A percentile compares a stretch with the other conserved stretches of the same genome.
Conservation (phyloP, 768 basidiomycete genomes). For the Rhodocollybia butyracea region DNA sequence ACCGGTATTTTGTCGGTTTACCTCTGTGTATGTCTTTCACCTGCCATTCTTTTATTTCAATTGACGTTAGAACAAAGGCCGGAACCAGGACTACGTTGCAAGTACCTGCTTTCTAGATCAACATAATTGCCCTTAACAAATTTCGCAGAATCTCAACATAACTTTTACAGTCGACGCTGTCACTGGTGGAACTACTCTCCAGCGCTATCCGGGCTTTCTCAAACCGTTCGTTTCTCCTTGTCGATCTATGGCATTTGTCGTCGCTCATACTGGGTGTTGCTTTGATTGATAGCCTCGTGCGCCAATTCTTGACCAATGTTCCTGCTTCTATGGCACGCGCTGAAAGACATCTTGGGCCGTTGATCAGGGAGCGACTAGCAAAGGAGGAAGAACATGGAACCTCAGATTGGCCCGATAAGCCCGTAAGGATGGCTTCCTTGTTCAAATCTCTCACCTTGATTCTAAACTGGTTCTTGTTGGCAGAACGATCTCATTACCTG, state of each 20-base stretch:
- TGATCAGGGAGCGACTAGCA: constrained; percentile 27
- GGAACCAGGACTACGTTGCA: constrained; percentile 3
- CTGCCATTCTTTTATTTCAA: background rate
- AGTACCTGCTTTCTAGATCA: background rate
- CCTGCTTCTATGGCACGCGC: no score
- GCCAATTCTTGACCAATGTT: no score
- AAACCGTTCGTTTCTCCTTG: constrained; percentile 32
- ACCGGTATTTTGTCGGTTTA: constrained; percentile 11
- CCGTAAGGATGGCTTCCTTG: constrained; percentile 15
- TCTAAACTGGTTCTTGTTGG: background rate
- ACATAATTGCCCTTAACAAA: background rate
- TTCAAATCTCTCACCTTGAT: background rate
- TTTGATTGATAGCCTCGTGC: no score
- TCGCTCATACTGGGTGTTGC: no score
- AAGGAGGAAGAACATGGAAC: constrained; percentile 27
- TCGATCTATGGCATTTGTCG: no score
- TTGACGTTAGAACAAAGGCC: background rate
- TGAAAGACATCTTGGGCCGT: constrained; percentile 24
- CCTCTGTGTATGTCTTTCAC: constrained; percentile 6
- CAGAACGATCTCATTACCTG: constrained; percentile 39
- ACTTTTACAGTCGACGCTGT: constrained; percentile 30
- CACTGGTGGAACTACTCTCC: constrained; percentile 23
- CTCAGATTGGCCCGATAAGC: constrained; percentile 31
- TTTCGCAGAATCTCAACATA: constrained; percentile 2
- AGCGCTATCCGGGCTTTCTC: constrained; percentile 32